phyloP scores from a whole-genome alignment of 2,329 filamentous ascomycete genomes.

The Blumeriella jaapii region DNA sequence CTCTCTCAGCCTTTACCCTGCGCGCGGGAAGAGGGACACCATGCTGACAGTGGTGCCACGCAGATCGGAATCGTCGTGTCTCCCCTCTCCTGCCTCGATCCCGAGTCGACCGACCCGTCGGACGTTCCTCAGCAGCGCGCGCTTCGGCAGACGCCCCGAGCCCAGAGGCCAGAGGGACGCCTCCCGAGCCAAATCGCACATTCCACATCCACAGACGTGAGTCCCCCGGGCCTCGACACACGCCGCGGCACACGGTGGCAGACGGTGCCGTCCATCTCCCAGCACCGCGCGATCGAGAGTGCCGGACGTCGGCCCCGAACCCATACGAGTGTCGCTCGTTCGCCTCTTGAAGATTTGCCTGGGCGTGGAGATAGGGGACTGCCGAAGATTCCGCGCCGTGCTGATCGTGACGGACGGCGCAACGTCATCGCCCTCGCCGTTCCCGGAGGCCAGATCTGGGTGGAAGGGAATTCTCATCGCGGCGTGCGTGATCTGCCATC shows the following conservation, averaged over 20 bases:
- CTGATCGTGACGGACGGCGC: too few relatives aligned
- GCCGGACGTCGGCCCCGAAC: too few relatives aligned
- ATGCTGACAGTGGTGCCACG: constrained; percentile 17
- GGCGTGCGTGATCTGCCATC: neutral
- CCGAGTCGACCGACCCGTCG: constrained; percentile 18
- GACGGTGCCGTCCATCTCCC: too few relatives aligned
- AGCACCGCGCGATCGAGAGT: too few relatives aligned
- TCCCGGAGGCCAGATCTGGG: neutral
- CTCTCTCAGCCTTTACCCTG: too few relatives aligned
- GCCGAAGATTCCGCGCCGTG: too few relatives aligned
- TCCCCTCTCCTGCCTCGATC: constrained; percentile 17
- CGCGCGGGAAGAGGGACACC: too few relatives aligned
- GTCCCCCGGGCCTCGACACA: too few relatives aligned
- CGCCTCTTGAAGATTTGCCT: too few relatives aligned
- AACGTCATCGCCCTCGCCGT: neutral
- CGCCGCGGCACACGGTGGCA: too few relatives aligned
- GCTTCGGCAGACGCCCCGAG: neutral
- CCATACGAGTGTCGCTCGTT: too few relatives aligned
- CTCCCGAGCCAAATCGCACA: constrained; percentile 7
- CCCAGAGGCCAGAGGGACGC: constrained; percentile 10
- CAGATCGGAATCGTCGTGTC: constrained; percentile 17
- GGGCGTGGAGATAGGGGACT: too few relatives aligned
- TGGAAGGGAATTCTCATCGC: neutral
- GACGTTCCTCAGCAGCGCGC: constrained; percentile 16
- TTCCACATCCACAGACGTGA: constrained; percentile 2